phyloP scores from a whole-genome alignment of 139 green algal genomes.

The Asterochloris sp. region DNA sequence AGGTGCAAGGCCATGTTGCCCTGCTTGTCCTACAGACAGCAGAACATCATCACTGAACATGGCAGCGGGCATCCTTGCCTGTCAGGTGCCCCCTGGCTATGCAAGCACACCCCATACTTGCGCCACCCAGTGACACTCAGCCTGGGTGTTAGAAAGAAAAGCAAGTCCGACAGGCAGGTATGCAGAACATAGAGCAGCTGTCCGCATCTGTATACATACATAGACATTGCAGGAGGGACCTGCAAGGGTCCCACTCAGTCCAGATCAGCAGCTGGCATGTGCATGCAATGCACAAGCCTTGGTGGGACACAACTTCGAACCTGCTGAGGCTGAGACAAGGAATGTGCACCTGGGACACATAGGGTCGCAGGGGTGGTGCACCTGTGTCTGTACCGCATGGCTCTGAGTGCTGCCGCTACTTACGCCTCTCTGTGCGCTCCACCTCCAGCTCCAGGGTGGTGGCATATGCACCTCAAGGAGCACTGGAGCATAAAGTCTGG shows the following conservation, averaged over 20 bases:
- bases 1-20: conserved; percentile 67
- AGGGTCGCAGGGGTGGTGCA: not conserved
- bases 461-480: not conserved
- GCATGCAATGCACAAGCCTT: not conserved
- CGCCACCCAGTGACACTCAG: not conserved
- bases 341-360: not conserved
- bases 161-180: not conserved
- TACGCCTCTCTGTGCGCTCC: not conserved
- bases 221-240: too few species aligned
- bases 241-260: too few species aligned
- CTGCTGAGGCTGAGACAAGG: not conserved
- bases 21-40: conserved; percentile 56
- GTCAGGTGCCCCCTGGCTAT: not conserved
- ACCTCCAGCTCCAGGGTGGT: not conserved
- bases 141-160: not conserved
- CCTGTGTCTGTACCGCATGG: not conserved
- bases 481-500: not conserved
- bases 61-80: not conserved
- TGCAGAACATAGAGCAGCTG: too few species aligned
- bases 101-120: not conserved
- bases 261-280: too few species aligned
- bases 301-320: not conserved
- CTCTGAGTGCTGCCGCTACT: not conserved
- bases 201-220: too few species aligned
- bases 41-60: not conserved